Percentiles rank a stretch among this genome's conserved stretches.
These are phyloP conservation scores for Lactarius sanguifluus DNA, from an alignment of 768 basidiomycete genomes.

Conservation along the genomic window DNA sequence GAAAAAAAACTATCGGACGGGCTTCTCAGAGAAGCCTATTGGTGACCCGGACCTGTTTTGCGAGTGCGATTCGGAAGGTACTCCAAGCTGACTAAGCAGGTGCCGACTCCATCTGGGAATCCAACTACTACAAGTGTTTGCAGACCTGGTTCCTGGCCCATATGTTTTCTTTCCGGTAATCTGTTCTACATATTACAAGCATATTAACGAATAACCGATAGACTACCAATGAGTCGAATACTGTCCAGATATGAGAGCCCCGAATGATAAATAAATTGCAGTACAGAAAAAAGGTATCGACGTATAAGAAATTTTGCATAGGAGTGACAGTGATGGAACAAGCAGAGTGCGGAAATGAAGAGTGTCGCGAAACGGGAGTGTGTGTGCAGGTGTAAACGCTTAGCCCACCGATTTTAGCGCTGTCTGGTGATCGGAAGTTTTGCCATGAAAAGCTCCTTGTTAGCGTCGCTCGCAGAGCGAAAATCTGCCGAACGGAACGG, in stretches of 20 bases:
- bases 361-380: neutral
- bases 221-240: neutral
- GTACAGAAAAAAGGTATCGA: neutral
- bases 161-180: neutral
- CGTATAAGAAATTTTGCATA: neutral
- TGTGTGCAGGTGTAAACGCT: neutral
- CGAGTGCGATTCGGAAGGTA: neutral
- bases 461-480: neutral
- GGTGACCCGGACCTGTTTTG: neutral
- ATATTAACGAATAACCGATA: neutral
- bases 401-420: neutral
- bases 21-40: neutral
- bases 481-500: slow-evolving; percentile 7
- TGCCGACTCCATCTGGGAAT: neutral
- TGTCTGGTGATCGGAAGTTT: neutral
- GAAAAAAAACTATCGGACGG: neutral
- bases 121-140: too few species aligned
- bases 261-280: neutral
- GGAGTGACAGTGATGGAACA: neutral
- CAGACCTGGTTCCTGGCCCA: neutral
- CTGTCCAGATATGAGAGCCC: neutral
- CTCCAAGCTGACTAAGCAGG: neutral
- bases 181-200: neutral
- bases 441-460: slow-evolving; percentile 12
- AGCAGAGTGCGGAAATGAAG: neutral